Base-by-base conservation (phyloP, 1,139 yeast species). In the Nakaseomyces delphensis region DNA sequence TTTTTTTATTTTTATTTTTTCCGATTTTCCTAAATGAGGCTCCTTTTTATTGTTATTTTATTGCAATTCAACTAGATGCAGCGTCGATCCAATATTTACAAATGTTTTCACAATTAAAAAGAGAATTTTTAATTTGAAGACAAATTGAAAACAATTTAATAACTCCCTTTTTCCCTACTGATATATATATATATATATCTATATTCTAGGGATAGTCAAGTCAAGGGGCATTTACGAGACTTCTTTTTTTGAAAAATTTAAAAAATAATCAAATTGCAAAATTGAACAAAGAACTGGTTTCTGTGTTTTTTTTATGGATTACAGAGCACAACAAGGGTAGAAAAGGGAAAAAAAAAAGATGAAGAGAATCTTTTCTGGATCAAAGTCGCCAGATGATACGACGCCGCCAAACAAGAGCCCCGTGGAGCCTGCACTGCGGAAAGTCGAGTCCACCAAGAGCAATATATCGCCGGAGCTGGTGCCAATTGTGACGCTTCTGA, bases 401-500 rank as follows among this genome's bases (percentile, higher is more conserved):
- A 37, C 18, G 14, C 19, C 32, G 40, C 33, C 37, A 18, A 33
- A 16, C 2, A 33, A 33, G 16, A 33, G 37, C n/a, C 36, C 36
- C 9, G 19, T 18, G 21, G 6, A 33, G 18, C n/a, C 37, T 5
- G 13, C 21, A 20, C 14, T 33, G 11, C 39, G 46, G 31, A 33
- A 33, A 2, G 11, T 16, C 3, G 37, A 21, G 15, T 20, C 37
- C 14, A 11, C 37, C 8, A 33, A 21, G 18, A 20, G 27, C 16
- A 21, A 11, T 30, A 47, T 69, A 27, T 64, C 71, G n/a, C 89
- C 89, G 0, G 93, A 82, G 59, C 63, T 83, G 40, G 73, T 83
- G 3, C 94, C 94, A 1, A 80, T 83, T 6, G 83, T 82, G 36
- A 79, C 91, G 0, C 65, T 83, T 24, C 63, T 83, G 21, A 73